Conservation (phyloP, 2,329 filamentous ascomycete genomes). For the Monilinia laxa region DNA sequence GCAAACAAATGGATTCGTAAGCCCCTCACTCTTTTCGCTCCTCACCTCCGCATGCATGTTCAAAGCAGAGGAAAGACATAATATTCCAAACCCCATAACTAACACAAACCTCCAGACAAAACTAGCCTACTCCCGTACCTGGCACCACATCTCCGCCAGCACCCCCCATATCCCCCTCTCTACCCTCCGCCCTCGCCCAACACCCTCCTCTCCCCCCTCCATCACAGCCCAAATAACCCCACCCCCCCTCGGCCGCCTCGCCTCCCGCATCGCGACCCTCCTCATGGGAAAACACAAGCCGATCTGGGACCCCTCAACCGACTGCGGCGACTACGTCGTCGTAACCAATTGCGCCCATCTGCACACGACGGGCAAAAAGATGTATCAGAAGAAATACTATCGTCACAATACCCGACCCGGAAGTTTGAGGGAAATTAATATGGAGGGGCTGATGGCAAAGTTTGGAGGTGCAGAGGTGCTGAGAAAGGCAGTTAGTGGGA, state of each 20-base stretch:
- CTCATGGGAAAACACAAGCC: conserved; percentile 99
- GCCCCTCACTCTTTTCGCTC: conserved; percentile 32
- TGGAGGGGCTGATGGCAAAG: conserved; percentile 94
- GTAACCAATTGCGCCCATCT: conserved; percentile 86
- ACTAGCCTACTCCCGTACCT: conserved; percentile 92
- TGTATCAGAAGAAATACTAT: conserved; percentile 93
- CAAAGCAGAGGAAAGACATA: background rate
- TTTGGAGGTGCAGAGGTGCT: conserved; percentile 90
- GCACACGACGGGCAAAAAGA: conserved; percentile 88
- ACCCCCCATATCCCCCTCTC: conserved; percentile 60
- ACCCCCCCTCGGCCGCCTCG: conserved; percentile 85
- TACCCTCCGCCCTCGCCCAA: conserved; percentile 47
- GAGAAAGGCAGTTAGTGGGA: conserved; percentile 87
- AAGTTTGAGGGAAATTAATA: conserved; percentile 80
- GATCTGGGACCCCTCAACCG: conserved; percentile 93
- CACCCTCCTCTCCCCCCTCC: conserved; percentile 40
- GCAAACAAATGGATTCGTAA: conserved; percentile 74
- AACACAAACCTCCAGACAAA: conserved; percentile 63
- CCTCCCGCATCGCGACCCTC: conserved; percentile 78
- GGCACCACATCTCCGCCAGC: conserved; percentile 82
- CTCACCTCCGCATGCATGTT: conserved; percentile 23
- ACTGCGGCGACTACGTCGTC: conserved; percentile 98
- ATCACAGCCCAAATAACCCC: conserved; percentile 52
- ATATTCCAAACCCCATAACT: background rate
- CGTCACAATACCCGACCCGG: conserved; percentile 89